Evolutionary conservation across 2,329 filamentous ascomycete species (phyloP).

Genomic region (Pseudogymnoascus sp.): DNA sequence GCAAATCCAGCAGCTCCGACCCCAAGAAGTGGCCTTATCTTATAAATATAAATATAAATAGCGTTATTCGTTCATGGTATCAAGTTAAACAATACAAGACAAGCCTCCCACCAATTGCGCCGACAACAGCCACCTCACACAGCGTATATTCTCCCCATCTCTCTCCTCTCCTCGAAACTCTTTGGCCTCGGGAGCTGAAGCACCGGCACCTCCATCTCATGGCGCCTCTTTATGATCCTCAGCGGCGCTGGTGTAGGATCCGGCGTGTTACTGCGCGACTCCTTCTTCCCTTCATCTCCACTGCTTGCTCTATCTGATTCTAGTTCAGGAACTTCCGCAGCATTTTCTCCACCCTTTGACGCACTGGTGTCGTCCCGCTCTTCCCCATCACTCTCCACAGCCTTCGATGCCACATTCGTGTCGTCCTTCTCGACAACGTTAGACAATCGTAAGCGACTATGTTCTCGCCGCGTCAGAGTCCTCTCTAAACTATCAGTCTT

Average conservation of each 20-base stretch:
- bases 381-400: too few relatives aligned
- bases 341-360: neutral
- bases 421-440: neutral
- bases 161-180: slow-evolving; percentile 1
- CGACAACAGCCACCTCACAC: neutral
- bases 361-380: neutral
- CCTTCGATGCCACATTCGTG: too few relatives aligned
- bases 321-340: neutral
- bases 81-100: neutral
- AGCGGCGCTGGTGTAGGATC: neutral
- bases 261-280: neutral
- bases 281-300: neutral
- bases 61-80: neutral
- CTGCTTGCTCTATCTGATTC: neutral
- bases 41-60: neutral
- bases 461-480: neutral
- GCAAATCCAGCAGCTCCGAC: too few relatives aligned
- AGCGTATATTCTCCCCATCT: neutral
- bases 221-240: neutral
- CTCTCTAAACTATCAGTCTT: neutral
- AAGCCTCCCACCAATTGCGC: neutral
- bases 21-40: too few relatives aligned
- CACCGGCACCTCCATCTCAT: neutral
- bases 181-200: neutral
- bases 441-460: neutral